Percentiles rank a stretch among this genome's conserved stretches.
Conservation (phyloP, 306 rosid genomes). For the Prunus mume region DNA sequence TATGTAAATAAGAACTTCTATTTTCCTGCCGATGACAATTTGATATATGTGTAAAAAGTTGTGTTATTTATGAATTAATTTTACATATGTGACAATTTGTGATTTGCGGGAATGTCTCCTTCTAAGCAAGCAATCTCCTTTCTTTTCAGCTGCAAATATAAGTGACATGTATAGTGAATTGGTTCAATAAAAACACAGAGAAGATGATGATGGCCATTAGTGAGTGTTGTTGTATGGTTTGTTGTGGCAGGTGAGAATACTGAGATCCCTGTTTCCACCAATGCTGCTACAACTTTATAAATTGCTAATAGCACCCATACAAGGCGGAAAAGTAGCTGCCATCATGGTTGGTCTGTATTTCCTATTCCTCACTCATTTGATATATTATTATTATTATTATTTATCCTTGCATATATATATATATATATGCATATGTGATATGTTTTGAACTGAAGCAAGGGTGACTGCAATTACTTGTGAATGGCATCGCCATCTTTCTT, state of each 20-base stretch:
- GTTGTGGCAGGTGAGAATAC: conserved; percentile 56
- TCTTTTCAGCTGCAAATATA: background rate
- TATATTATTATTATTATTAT: background rate
- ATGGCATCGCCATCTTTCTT: conserved; percentile 42
- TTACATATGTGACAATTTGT: too few species aligned
- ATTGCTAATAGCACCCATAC: conserved; percentile 65
- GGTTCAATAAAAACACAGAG: background rate
- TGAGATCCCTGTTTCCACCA: conserved; percentile 81
- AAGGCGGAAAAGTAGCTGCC: conserved; percentile 80
- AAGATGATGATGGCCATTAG: background rate
- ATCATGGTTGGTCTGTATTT: conserved; percentile 82
- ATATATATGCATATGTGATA: background rate
- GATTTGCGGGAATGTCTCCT: too few species aligned
- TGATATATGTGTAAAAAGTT: too few species aligned
- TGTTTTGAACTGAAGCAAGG: conserved; percentile 60
- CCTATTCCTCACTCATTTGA: background rate
- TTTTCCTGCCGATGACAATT: too few species aligned
- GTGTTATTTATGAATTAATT: too few species aligned
- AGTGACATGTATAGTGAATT: background rate
- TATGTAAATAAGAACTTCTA: too few species aligned
- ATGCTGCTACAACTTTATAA: conserved; percentile 72
- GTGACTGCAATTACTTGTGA: conserved; percentile 88
- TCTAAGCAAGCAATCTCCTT: background rate
- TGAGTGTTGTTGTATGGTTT: background rate
- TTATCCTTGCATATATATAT: background rate